phyloP scores from a whole-genome alignment of 306 rosid genomes.

The Casuarina equisetifolia region DNA sequence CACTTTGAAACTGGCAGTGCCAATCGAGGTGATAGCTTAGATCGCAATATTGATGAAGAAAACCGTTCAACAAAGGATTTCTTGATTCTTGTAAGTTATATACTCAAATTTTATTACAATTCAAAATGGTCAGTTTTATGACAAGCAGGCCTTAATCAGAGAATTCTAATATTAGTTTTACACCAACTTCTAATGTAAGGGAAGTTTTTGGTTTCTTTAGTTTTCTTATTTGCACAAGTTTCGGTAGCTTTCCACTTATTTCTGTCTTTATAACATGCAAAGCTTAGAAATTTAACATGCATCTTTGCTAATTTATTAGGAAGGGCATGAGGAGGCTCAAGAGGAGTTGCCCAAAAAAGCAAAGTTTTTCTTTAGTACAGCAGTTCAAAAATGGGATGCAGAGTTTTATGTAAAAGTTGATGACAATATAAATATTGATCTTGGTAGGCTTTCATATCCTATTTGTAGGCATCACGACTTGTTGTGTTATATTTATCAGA shows the following conservation, averaged over 20 bases:
- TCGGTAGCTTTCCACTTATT: conserved; percentile 16
- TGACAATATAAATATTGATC: conserved; percentile 75
- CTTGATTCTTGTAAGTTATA: conserved; percentile 78
- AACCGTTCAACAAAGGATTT: conserved; percentile 75
- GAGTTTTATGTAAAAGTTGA: conserved; percentile 94
- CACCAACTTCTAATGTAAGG: not conserved
- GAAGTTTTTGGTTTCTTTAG: not conserved
- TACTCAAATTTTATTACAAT: conserved; percentile 23
- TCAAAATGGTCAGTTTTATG: conserved; percentile 13
- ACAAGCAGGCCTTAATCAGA: conserved; percentile 3
- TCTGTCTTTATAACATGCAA: conserved; percentile 17
- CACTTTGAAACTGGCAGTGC: conserved; percentile 58
- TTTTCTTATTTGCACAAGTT: not conserved
- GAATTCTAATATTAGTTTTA: not conserved
- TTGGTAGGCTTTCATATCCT: conserved; percentile 50
- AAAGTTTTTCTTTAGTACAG: conserved; percentile 84
- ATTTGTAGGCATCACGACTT: conserved; percentile 20
- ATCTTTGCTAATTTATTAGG: conserved; percentile 49
- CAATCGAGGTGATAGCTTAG: conserved; percentile 95
- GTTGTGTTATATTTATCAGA: conserved; percentile 1
- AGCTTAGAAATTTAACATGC: conserved; percentile 21
- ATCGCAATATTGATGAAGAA: conserved; percentile 85
- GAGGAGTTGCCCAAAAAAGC: conserved; percentile 91
- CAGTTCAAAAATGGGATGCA: conserved; percentile 97
- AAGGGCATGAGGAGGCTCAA: conserved; percentile 98